A percentile compares a stretch with the other conserved stretches of the same genome.
Evolutionary conservation across 441 rosid genomes (phyloP).

Genomic region (Gossypium schwendimanii): DNA sequence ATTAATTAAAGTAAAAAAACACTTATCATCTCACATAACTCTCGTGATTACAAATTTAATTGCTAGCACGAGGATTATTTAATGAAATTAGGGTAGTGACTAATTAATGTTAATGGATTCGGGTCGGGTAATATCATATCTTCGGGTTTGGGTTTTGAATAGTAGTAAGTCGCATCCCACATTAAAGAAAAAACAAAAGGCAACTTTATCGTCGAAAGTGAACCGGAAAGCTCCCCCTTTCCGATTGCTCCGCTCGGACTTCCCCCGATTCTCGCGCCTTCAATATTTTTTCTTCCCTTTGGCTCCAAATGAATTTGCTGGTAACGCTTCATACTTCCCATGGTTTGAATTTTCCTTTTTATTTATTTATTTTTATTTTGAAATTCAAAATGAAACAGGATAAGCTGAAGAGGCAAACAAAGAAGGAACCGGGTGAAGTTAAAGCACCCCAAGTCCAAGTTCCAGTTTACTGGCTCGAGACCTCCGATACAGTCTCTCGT

Average conservation of each 20-base stretch:
- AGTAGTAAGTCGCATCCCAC: background rate
- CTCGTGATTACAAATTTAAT: too few relatives aligned
- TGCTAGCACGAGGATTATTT: too few relatives aligned
- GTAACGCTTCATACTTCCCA: background rate
- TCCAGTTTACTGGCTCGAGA: constrained; percentile 65
- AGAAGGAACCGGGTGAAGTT: constrained; percentile 40
- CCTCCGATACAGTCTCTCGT: constrained; percentile 55
- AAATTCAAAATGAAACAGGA: constrained; percentile 27
- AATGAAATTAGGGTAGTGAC: too few relatives aligned
- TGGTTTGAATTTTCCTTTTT: background rate
- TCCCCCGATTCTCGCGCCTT: constrained; percentile 1
- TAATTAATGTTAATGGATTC: too few relatives aligned
- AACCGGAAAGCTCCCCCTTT: background rate
- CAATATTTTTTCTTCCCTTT: constrained; percentile 5
- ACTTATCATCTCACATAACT: too few relatives aligned
- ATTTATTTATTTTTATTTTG: background rate
- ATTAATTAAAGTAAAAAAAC: accelerated
- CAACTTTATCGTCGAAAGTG: background rate
- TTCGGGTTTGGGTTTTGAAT: background rate
- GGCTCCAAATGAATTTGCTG: constrained; percentile 9
- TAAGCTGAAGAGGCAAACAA: constrained; percentile 38
- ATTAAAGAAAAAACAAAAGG: background rate
- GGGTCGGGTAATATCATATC: too few relatives aligned
- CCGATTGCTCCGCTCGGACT: background rate
- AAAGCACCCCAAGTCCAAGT: constrained; percentile 20